Conservation (phyloP, 2,329 filamentous ascomycete species). For the Lojkania enalia region DNA sequence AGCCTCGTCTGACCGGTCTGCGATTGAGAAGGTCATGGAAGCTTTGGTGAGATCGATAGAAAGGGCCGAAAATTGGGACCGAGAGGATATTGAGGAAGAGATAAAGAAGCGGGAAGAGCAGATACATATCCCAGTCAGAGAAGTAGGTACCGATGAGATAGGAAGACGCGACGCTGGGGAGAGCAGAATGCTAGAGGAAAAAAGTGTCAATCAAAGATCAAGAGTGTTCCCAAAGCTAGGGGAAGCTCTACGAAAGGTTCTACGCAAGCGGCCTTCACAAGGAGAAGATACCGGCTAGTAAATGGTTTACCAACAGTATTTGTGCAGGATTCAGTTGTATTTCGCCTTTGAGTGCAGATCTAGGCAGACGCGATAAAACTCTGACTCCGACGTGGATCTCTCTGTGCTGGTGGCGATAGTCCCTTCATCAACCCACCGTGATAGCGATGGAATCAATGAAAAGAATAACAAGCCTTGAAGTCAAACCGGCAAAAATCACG, state of each 20-base stretch:
- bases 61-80: conserved; percentile 9
- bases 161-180: too few relatives aligned
- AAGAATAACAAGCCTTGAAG: not conserved
- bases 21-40: conserved; percentile 19
- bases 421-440: not conserved
- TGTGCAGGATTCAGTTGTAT: too few relatives aligned
- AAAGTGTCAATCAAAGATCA: too few relatives aligned
- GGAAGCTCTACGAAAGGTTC: too few relatives aligned
- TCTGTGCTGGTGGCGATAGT: not conserved
- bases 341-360: too few relatives aligned
- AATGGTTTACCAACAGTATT: too few relatives aligned
- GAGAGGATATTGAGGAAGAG: conserved; percentile 10
- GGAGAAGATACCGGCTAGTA: too few relatives aligned
- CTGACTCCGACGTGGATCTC: too few relatives aligned
- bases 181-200: too few relatives aligned
- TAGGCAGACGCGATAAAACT: too few relatives aligned
- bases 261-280: too few relatives aligned
- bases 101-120: conserved; percentile 8
- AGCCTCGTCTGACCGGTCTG: conserved; percentile 9
- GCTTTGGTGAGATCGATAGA: conserved; percentile 21
- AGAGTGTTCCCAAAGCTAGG: too few relatives aligned
- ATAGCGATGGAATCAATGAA: not conserved
- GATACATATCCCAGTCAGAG: not conserved
- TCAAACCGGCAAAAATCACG: not conserved
- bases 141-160: not conserved